Evolutionary conservation across 805 yeast genomes (phyloP), one percentile per base, ranked within the genome.

Genomic region (Naumovozyma dairenensis): DNA sequence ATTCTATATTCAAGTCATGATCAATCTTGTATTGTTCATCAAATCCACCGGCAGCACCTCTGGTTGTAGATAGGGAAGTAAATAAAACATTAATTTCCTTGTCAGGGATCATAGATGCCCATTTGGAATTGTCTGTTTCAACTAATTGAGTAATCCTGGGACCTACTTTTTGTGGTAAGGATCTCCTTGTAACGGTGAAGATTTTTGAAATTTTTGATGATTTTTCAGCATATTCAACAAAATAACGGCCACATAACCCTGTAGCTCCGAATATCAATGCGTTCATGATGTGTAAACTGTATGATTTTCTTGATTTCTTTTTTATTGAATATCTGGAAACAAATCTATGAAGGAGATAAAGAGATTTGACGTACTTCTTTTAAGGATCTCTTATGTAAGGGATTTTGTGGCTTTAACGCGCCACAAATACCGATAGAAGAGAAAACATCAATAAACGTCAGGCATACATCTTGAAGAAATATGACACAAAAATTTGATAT

Each of bases 61-160:
- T 67, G 1, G 93, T 83, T 5, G 94, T 80, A 5, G 87, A 94
- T 43, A 86, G 69, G 0, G 77, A 75, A 2, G 83, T 72, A 43
- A 80, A 71, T 35, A 78, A 62, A 3, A 63, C 60, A 19, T 69
- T 65, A 8, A 65, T 48, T 3, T 34, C 33, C 3, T 33, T 22
- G 16, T 59, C 51, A 21, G 40, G 47, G 42, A 71, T 58, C 9
- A 63, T 34, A 4, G 48, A 51, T 3, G 57, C 54, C 87, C 92
- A 82, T 26, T 66, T 62, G 1, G 49, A 46, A 6, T 67, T 47
- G 43, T 77, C 74, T 10, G 54, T 43, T 28, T 71, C 72, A 6
- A 71, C 55, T 2, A 72, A 45, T 2, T 66, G 40, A 3, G 44
- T 49, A 9, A 68, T 53, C 42, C 64, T 67, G 33, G 37, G 21